Evolutionary conservation across 2,329 filamentous ascomycete genomes (phyloP).

Genomic region (Monosporascus sp.): DNA sequence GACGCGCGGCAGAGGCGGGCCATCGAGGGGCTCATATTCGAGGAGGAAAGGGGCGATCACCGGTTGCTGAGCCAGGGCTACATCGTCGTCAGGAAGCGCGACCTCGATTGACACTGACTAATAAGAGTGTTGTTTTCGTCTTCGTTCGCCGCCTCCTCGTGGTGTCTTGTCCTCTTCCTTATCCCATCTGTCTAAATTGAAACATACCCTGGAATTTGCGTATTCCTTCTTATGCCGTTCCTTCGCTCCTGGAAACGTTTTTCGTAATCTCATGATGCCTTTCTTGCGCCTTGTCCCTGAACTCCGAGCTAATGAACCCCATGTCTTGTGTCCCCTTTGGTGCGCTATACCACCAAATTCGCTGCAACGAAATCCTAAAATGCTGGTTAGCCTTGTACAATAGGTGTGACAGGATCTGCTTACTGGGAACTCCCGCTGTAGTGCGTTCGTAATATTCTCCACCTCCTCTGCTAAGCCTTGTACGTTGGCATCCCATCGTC

Average conservation of each 20-base stretch:
- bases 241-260: too few species aligned
- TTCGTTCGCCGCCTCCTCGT: too few species aligned
- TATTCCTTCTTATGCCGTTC: not conserved
- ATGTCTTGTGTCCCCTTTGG: not conserved
- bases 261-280: not conserved
- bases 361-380: slow-evolving; percentile 51
- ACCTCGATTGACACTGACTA: slow-evolving; percentile 38
- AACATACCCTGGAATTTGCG: not conserved
- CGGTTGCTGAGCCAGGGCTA: slow-evolving; percentile 46
- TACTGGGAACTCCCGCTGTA: slow-evolving; percentile 76
- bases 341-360: slow-evolving; percentile 39
- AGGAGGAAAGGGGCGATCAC: slow-evolving; percentile 47
- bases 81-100: slow-evolving; percentile 46
- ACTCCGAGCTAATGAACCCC: too few species aligned
- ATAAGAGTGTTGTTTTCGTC: too few species aligned
- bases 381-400: slow-evolving; percentile 2
- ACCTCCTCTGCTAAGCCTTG: slow-evolving; percentile 83
- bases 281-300: too few species aligned
- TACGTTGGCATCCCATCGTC: slow-evolving; percentile 86
- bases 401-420: slow-evolving; percentile 17
- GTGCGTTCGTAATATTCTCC: slow-evolving; percentile 74
- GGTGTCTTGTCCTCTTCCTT: not conserved
- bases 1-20: slow-evolving; percentile 22
- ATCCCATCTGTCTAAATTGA: not conserved
- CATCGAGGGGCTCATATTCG: slow-evolving; percentile 37